Percentiles rank a stretch among this genome's conserved stretches.
Evolutionary conservation across 2,329 filamentous ascomycete species (phyloP).

Genomic region (Fusarium caatingaense): DNA sequence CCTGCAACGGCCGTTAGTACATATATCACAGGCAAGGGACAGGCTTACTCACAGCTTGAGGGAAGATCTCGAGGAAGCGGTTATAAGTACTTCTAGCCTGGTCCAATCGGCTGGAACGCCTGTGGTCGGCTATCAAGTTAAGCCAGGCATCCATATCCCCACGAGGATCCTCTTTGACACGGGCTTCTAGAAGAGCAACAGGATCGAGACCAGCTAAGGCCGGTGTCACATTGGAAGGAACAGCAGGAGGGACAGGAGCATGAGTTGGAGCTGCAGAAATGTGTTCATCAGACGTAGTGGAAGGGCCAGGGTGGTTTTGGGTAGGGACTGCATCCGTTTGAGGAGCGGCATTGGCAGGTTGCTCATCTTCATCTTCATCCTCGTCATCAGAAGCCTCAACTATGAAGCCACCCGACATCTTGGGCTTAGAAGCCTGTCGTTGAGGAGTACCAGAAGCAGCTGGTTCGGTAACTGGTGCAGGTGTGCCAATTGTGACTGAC

Average conservation of each 20-base stretch:
- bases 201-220: conserved; percentile 68
- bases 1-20: conserved; percentile 65
- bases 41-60: conserved; percentile 79
- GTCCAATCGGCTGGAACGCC: conserved; percentile 82
- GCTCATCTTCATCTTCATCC: conserved; percentile 62
- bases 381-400: conserved; percentile 71
- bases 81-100: conserved; percentile 84
- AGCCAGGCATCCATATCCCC: conserved; percentile 95
- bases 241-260: conserved; percentile 32
- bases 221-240: conserved; percentile 50
- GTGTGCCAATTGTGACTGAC: conserved; percentile 60
- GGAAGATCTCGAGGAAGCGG: conserved; percentile 88
- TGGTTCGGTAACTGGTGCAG: conserved; percentile 53
- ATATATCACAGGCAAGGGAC: background rate
- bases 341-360: conserved; percentile 42
- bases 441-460: conserved; percentile 46
- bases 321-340: conserved; percentile 23
- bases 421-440: conserved; percentile 61
- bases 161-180: conserved; percentile 90
- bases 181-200: conserved; percentile 85
- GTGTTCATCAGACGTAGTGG: conserved; percentile 41
- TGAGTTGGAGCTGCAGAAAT: conserved; percentile 29
- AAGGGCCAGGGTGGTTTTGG: conserved; percentile 28
- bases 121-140: conserved; percentile 85
- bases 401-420: conserved; percentile 69